phyloP scores from a whole-genome alignment of 2,329 filamentous ascomycete genomes.

The Ramularia endophylla region DNA sequence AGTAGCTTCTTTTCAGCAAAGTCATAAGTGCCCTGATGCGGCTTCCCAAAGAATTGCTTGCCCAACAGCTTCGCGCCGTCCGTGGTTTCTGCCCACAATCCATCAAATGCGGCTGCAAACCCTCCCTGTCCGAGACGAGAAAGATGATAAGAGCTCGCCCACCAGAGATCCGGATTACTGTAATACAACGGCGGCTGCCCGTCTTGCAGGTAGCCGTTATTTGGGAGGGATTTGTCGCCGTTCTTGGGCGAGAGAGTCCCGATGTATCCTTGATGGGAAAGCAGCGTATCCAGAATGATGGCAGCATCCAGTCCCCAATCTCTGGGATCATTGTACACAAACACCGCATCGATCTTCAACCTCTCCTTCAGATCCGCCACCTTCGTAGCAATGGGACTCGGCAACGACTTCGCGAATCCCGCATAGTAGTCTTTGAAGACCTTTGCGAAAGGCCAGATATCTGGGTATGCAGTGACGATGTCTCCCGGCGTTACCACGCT shows the following conservation, averaged over 20 bases:
- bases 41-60: conserved; percentile 73
- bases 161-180: conserved; percentile 84
- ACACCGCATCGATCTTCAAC: conserved; percentile 80
- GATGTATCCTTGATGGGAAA: conserved; percentile 70
- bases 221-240: conserved; percentile 56
- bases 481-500: conserved; percentile 82
- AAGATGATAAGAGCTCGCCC: conserved; percentile 78
- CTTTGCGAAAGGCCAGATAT: conserved; percentile 77
- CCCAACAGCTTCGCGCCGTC: conserved; percentile 47
- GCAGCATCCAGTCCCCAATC: conserved; percentile 93
- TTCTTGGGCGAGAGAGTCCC: conserved; percentile 76
- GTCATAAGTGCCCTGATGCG: conserved; percentile 67
- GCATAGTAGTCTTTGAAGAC: conserved; percentile 59
- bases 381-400: conserved; percentile 42
- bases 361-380: conserved; percentile 36
- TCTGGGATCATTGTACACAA: conserved; percentile 92
- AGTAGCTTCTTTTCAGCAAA: conserved; percentile 74
- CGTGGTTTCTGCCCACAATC: conserved; percentile 71
- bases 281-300: conserved; percentile 73
- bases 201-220: conserved; percentile 75
- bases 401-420: conserved; percentile 52
- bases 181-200: conserved; percentile 78
- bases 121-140: conserved; percentile 88
- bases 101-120: conserved; percentile 75
- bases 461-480: conserved; percentile 66